Evolutionary conservation across 495 filamentous ascomycete genomes (phyloP), one percentile per base, ranked within the genome.

Genomic region (Daldinia concentrica): DNA sequence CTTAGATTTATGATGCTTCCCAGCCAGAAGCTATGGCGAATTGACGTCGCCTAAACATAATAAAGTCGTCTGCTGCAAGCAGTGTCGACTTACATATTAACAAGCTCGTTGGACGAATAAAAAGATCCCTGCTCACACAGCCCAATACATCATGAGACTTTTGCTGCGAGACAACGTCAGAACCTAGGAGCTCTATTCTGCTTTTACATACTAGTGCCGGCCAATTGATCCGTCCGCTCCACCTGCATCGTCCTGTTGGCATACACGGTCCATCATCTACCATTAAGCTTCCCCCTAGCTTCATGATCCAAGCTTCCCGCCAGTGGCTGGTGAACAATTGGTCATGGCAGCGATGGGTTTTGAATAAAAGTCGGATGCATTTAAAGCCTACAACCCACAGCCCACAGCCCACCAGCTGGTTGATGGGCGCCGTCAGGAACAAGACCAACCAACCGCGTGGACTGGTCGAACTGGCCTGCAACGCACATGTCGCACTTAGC

Each of bases 71-170:
- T 61, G 30, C 52, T 67, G 69, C 68, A 62, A 68, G 60, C 27
- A 61, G 64, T 55, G 58, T 58, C 32, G 61, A 65, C 65, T 61
- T 58, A 60, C 58, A 60, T 74, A 70, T 73, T 62, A 62, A 69
- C 66, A 64, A 66, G 66, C 34, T 60, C 62, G 57, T 59, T 74
- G 63, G 52, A 67, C 63, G 62, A 70, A 67, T 54, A n/a, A 62
- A 39, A 58, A 55, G 63, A 74, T 74, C 71, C 66, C 71, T 74
- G 71, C 43, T 30, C 58, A 54, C 57, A 60, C 27, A 74, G 62
- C 57, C 62, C 71, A 62, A 71, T 71, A 71, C 60, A 74, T 74
- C 71, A 74, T 74, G 71, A 74, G 71, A 74, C 71, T 71, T 67
- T 63, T 62, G 50, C 67, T 74, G 67, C 71, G 71, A 71, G 71